These are phyloP conservation scores for Neoboletus magnificus DNA, from an alignment of 768 basidiomycete species.

Conservation along the genomic window DNA sequence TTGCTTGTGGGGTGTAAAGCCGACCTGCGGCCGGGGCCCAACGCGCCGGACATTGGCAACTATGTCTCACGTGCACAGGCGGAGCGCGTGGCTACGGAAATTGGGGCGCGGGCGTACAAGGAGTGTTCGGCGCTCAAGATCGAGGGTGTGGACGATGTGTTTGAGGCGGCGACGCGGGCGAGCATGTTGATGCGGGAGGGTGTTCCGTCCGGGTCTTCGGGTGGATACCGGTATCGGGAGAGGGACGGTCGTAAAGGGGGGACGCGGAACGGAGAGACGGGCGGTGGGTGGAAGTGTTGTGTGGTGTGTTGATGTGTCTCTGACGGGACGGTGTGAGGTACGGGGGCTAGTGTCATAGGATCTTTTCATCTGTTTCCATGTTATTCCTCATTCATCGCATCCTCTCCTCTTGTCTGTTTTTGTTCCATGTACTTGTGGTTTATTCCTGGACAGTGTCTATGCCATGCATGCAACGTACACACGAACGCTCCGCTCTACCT, in stretches of 20 bases:
- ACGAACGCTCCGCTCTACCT: not conserved
- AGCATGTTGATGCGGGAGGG: conserved; percentile 95
- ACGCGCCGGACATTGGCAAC: conserved; percentile 44
- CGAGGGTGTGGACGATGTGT: conserved; percentile 94
- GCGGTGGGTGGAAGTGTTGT: conserved; percentile 56
- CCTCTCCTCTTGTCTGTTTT: not conserved
- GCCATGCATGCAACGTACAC: not conserved
- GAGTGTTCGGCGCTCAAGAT: conserved; percentile 91
- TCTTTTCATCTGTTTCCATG: not conserved
- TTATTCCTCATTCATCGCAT: conserved; percentile 2
- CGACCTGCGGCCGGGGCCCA: conserved; percentile 71
- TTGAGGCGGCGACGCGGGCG: conserved; percentile 94
- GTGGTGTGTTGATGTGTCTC: conserved; percentile 54
- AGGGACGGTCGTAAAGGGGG: conserved; percentile 29
- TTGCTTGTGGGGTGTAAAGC: conserved; percentile 96
- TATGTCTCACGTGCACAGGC: conserved; percentile 80
- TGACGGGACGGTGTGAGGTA: not conserved
- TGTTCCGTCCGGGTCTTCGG: conserved; percentile 53
- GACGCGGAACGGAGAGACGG: conserved; percentile 40
- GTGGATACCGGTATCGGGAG: conserved; percentile 47
- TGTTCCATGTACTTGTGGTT: conserved; percentile 5
- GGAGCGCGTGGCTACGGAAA: conserved; percentile 73
- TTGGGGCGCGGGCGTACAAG: conserved; percentile 92
- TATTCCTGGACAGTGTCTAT: conserved; percentile 18
- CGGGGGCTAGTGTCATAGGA: not conserved